phyloP scores from a whole-genome alignment of 495 filamentous ascomycete species.

The Amphirosellinia nigrospora region DNA sequence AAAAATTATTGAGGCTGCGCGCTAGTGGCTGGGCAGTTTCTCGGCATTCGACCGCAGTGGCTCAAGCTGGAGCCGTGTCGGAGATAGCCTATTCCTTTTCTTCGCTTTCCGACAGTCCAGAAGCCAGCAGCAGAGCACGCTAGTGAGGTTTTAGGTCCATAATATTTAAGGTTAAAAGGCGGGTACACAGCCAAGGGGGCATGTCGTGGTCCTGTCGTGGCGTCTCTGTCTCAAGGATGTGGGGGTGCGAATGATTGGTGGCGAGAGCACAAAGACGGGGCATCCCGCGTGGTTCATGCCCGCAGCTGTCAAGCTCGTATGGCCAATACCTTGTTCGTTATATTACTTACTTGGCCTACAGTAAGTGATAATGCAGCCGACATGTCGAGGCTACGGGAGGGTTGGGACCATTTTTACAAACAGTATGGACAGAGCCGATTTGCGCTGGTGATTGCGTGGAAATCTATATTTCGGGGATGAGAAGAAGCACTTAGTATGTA shows the following conservation, averaged over 20 bases:
- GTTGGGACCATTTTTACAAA: no score
- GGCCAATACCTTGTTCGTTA: neutral
- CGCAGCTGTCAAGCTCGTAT: neutral
- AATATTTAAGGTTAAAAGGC: constrained; percentile 23
- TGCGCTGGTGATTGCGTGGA: neutral
- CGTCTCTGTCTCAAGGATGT: neutral
- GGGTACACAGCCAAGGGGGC: neutral
- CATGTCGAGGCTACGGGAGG: no score
- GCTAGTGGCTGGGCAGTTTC: constrained; percentile 1
- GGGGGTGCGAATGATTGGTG: neutral
- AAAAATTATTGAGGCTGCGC: neutral
- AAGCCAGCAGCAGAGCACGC: neutral
- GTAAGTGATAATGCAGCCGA: no score
- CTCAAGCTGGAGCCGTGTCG: neutral
- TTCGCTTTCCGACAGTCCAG: neutral
- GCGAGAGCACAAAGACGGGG: no score
- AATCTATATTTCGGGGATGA: neutral
- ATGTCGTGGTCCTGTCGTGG: neutral
- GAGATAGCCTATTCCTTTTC: neutral
- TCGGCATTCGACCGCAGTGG: neutral
- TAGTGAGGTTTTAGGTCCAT: neutral
- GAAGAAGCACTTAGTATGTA: no score
- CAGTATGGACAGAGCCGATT: neutral
- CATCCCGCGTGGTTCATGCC: constrained; percentile 4
- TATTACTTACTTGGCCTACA: neutral